Base-by-base conservation (phyloP, 176 grass and related monocot species). In the Avena atlantica region DNA sequence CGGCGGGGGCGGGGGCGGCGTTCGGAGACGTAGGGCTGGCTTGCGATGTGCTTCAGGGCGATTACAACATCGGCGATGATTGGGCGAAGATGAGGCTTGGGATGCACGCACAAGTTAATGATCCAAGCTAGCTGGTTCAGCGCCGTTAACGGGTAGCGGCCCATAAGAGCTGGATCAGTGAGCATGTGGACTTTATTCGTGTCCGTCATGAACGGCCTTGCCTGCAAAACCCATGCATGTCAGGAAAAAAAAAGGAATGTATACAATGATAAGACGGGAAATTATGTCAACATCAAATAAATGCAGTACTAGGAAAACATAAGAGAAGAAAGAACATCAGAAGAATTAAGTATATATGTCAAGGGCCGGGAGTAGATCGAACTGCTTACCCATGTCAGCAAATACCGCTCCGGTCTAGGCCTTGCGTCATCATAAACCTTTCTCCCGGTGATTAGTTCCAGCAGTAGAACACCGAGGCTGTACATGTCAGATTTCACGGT, bases 81-180 rank as follows among this genome's bases (percentile, higher is more conserved):
- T 11, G 97, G 97, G 47, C 97, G 94, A 80, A 96, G 89, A 60
- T 93, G 97, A 13, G 94, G 83, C 58, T 99, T 92, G 17, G 94
- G 92, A 78, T 96, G 97, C 50, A 99, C 94, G 80, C 97, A 99
- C 92, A 96, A 96, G 20, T 87, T 89, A 78, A 83, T 84, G 55
- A 99, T 91, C 49, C 90, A 87, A 11, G 92, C 90, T 12, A 99
- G 29, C 70, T 99, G 97, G 83, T 99, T 88, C 69, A 99, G 92
- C 12, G 97, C 87, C 4, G 72, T 78, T 31, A 75, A 47, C 2
- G 97, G 94, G 74, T 91, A 99, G 76, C 73, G 60, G 20, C 92
- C 92, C 24, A 85, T 70, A 34, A 99, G 89, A 66, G 81, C 55
- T 0, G 94, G 94, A 79, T 99, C 94, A 17, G 91, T 94, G n/a